phyloP scores from a whole-genome alignment of 768 basidiomycete genomes.

The Sistotremastrum suecicum region DNA sequence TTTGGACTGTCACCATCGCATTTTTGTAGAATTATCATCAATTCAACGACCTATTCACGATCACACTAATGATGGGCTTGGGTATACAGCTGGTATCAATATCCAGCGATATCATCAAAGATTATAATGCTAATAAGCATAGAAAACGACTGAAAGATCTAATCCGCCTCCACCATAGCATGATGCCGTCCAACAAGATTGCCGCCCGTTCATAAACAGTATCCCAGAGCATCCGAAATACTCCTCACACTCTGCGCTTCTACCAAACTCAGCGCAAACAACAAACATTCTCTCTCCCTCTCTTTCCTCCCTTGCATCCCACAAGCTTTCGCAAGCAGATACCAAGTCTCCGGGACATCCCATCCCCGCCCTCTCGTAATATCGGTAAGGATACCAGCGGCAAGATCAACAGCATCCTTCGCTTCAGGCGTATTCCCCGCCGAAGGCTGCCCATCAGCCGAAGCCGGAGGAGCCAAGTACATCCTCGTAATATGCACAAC shows the following conservation, averaged over 20 bases:
- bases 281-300: constrained; percentile 61
- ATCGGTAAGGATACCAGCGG: constrained; percentile 65
- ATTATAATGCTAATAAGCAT: too few relatives aligned
- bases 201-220: constrained; percentile 31
- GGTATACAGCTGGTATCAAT: too few relatives aligned
- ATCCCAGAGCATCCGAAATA: constrained; percentile 46
- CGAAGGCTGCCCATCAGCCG: constrained; percentile 8
- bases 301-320: constrained; percentile 59
- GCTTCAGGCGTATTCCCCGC: not conserved
- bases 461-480: constrained; percentile 37
- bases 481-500: constrained; percentile 65
- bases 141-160: too few relatives aligned
- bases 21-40: too few relatives aligned
- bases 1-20: too few relatives aligned
- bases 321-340: constrained; percentile 72
- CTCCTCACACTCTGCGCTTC: constrained; percentile 54
- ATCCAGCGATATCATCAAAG: too few relatives aligned
- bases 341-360: constrained; percentile 94
- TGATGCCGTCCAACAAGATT: too few relatives aligned
- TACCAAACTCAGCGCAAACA: constrained; percentile 48
- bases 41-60: too few relatives aligned
- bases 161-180: too few relatives aligned
- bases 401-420: constrained; percentile 45
- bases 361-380: constrained; percentile 71
- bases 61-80: too few relatives aligned